phyloP scores from a whole-genome alignment of 1,284 basidiomycete genomes.

The Ustilago loliicola region DNA sequence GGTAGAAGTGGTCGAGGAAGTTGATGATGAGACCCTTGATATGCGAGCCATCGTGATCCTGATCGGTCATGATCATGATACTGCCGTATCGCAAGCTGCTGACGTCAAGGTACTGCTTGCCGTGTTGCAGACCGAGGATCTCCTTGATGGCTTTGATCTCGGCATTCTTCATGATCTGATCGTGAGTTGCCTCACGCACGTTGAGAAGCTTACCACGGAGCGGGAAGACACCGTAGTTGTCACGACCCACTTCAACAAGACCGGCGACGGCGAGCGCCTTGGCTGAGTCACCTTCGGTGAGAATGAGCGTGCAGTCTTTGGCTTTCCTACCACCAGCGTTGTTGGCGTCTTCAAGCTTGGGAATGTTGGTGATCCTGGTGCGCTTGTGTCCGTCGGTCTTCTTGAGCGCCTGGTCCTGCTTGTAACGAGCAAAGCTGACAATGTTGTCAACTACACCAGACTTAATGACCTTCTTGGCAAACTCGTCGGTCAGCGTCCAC shows the following conservation, averaged over 20 bases:
- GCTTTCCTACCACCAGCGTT: constrained; percentile 88
- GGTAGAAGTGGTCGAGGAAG: constrained; percentile 96
- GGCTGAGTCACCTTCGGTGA: constrained; percentile 99
- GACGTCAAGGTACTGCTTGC: constrained; percentile 84
- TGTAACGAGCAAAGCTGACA: constrained; percentile 94
- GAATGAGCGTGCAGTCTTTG: constrained; percentile 89
- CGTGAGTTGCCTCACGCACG: constrained; percentile 94
- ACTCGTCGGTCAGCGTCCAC: constrained; percentile 90
- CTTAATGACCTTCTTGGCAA: constrained; percentile 93
- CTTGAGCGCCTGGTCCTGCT: constrained; percentile 95
- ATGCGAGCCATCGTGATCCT: constrained; percentile 99
- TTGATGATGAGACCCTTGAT: constrained; percentile 99
- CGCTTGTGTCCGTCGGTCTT: constrained; percentile 97
- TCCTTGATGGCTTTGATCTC: constrained; percentile 98
- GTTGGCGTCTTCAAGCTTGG: constrained; percentile 97
- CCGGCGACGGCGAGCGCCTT: constrained; percentile 96
- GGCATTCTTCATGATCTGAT: constrained; percentile 97
- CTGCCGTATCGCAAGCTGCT: constrained; percentile 89
- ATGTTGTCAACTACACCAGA: constrained; percentile 92
- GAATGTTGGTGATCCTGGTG: constrained; percentile 81
- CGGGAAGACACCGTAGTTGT: constrained; percentile 97
- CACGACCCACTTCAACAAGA: constrained; percentile 92
- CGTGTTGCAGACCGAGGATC: constrained; percentile 95
- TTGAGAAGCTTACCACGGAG: constrained; percentile 96
- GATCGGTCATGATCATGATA: constrained; percentile 99